Evolutionary conservation across 2,329 filamentous ascomycete species (phyloP), one percentile per base, ranked within the genome.

Genomic region (Pyrenophora teres): DNA sequence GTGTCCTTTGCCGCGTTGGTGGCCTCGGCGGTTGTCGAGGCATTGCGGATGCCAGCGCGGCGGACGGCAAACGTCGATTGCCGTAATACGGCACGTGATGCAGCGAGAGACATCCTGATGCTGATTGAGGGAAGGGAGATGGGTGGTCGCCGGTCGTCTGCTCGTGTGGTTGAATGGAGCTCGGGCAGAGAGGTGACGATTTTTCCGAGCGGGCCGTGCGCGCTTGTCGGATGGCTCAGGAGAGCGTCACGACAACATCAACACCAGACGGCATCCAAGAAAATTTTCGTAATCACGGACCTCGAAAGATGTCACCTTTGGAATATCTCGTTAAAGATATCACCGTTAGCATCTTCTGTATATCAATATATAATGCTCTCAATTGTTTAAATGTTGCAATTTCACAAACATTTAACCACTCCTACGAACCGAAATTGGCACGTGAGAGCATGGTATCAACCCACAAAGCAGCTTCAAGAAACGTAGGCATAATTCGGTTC

Each of bases 21-120:
- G 60, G 74, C 76, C 66, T 79, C 76, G 62, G 78, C 72, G 31
- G 77, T 78, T 41, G 75, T 76, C 46, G 79, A 81, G 64, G 78
- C 78, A 68, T 78, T 76, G 73, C 78, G 78, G 52, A 76, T 57
- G 70, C 74, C 75, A 39, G 75, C 62, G 62, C 74, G 68, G 54
- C 74, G 69, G 61, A 76, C 68, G 59, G 73, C 65, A 60, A 77
- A 72, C 69, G 71, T 69, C 64, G 76, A 73, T 56, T 70, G 74
- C 71, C 79, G 71, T 59, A 76, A 65, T 64, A 78, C 71, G 63
- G 75, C 73, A 63, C 78, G 76, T 60, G 78, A 73, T 66, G 74
- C 70, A 56, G 74, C 67, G 65, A 78, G 70, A 71, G 78, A 77
- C 79, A 81, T 81, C 56, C 60, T 74, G 66, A 64, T 61, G 62